These are phyloP conservation scores for Bacterosira constricta DNA, from an alignment of 108 stramenopile genomes.

Conservation along the genomic window DNA sequence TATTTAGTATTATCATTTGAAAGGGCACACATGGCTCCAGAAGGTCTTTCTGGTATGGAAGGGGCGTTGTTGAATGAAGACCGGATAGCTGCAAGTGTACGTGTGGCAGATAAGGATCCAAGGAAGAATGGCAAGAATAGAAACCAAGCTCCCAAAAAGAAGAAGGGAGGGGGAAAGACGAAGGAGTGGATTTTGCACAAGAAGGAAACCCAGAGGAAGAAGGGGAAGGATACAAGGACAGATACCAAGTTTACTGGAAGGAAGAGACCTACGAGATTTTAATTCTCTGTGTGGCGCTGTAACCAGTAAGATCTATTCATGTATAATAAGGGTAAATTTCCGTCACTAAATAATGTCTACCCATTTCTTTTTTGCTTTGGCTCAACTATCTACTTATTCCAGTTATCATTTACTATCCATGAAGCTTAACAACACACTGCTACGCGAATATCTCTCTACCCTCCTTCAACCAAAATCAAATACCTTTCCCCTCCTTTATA, in stretches of 20 bases:
- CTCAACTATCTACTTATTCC: too few species aligned
- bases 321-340: too few species aligned
- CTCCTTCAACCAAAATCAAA: not conserved
- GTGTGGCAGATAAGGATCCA: slow-evolving; percentile 46
- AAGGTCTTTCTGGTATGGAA: slow-evolving; percentile 47
- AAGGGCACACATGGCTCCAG: slow-evolving; percentile 69
- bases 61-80: slow-evolving; percentile 25
- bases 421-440: not conserved
- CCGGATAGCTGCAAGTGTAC: slow-evolving; percentile 16
- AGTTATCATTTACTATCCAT: too few species aligned
- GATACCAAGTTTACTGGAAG: slow-evolving; percentile 98
- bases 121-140: slow-evolving; percentile 32
- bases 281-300: too few species aligned
- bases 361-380: too few species aligned
- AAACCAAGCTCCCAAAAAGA: slow-evolving; percentile 48
- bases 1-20: slow-evolving; percentile 97
- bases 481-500: not conserved
- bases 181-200: slow-evolving; percentile 98
- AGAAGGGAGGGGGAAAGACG: slow-evolving; percentile 83
- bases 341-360: too few species aligned
- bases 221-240: slow-evolving; percentile 91
- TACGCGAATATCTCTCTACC: not conserved
- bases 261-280: slow-evolving; percentile 93
- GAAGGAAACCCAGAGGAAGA: slow-evolving; percentile 93
- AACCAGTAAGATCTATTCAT: too few species aligned